Base-by-base conservation (phyloP, 768 basidiomycete species). In the Mycena olivaceomarginata region DNA sequence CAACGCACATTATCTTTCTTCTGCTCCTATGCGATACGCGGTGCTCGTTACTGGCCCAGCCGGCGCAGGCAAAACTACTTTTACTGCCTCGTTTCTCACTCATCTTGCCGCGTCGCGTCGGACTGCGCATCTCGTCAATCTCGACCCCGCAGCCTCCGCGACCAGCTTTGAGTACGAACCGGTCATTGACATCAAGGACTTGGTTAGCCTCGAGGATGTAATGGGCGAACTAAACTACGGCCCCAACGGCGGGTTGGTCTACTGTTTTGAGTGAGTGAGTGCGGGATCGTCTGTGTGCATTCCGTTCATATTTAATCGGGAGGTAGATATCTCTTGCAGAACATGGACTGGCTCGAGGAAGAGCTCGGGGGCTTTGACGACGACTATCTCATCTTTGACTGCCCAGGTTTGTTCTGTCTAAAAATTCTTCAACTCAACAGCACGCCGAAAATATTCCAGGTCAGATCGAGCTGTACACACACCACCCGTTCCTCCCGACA, bases 311-410 rank as follows among this genome's bases (percentile, higher is more conserved):
- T 60, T 60, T 56, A 40, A 57, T 12, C 10, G 59, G 65, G 72
- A 65, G 64, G 31, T 75, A 99, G 98, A 85, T 99, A 99, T 89
- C 90, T 99, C 70, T 86, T 98, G 79, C 93, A 99, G 83, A 98
- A 99, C 82, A 95, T 99, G 88, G 98, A 99, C 85, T 99, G 98
- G 98, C 89, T 99, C 41, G 96, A 98, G 81, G 98, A 99, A 83
- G 96, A 98, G 82, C 90, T 99, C 2, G 98, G 98, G 5, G 94
- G 95, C 13, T 99, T 92, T 84, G 98, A 98, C 40, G 95, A 99
- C 82, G 98, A 99, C 86, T 99, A 99, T 87, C 91, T 97, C 60
- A 92, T 98, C 75, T 92, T 97, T 76, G 97, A 98, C 86, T 98
- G 97, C 81, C 97, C 97, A 79, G 96, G 96, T 95, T 80, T 63